These are phyloP conservation scores for Chalciporus piperatus DNA, from an alignment of 768 basidiomycete species.

Conservation along the genomic window DNA sequence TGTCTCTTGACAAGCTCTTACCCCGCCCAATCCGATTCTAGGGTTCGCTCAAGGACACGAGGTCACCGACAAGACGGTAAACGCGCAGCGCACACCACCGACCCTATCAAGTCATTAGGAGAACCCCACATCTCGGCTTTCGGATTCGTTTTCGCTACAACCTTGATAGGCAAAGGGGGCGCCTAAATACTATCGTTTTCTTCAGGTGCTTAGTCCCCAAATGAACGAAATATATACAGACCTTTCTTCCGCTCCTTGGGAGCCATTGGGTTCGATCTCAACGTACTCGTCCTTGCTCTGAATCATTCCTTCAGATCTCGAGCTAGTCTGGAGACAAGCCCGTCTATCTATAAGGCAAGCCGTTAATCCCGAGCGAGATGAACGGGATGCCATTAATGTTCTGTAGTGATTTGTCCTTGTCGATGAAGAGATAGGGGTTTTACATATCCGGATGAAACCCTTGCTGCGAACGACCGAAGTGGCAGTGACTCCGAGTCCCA, in stretches of 20 bases:
- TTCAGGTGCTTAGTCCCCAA: slow-evolving; percentile 13
- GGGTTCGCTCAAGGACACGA: too few relatives aligned
- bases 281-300: slow-evolving; percentile 50
- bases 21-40: too few relatives aligned
- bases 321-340: too few relatives aligned
- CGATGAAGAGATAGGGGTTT: background rate
- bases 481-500: background rate
- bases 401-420: too few relatives aligned
- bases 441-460: background rate
- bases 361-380: too few relatives aligned
- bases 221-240: slow-evolving; percentile 6
- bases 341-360: too few relatives aligned
- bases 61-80: too few relatives aligned
- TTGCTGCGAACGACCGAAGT: background rate
- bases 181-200: slow-evolving; percentile 42
- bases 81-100: too few relatives aligned
- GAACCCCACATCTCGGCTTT: slow-evolving; percentile 69
- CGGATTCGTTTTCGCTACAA: slow-evolving; percentile 34
- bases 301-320: slow-evolving; percentile 64
- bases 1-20: too few relatives aligned
- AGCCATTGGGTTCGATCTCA: slow-evolving; percentile 38
- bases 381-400: too few relatives aligned
- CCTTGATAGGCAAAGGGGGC: slow-evolving; percentile 49
- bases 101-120: slow-evolving; percentile 57
- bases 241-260: slow-evolving; percentile 40